Evolutionary conservation across 495 filamentous ascomycete genomes (phyloP).

Genomic region (Pseudevernia furfuracea): DNA sequence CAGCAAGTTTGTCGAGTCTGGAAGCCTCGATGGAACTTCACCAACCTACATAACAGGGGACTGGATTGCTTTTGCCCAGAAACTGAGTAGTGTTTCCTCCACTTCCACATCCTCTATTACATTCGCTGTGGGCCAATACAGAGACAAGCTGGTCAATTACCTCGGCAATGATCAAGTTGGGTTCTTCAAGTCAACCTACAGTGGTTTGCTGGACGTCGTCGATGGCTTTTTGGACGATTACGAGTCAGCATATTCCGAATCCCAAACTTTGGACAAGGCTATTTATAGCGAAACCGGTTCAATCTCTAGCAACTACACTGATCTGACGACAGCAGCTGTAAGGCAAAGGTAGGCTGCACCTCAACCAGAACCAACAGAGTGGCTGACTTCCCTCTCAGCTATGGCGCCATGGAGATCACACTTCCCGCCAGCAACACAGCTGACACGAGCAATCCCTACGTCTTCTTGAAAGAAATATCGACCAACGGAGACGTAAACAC

Average conservation of each 20-base stretch:
- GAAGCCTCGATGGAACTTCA: conserved; percentile 29
- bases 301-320: conserved; percentile 40
- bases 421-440: conserved; percentile 36
- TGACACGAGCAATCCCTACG: conserved; percentile 37
- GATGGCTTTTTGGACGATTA: conserved; percentile 42
- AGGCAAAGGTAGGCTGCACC: neutral
- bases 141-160: conserved; percentile 43
- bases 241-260: conserved; percentile 32
- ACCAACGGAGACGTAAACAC: conserved; percentile 49
- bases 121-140: conserved; percentile 43
- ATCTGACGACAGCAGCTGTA: conserved; percentile 27
- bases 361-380: neutral
- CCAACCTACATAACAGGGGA: conserved; percentile 30
- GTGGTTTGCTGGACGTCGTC: conserved; percentile 30
- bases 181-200: conserved; percentile 36
- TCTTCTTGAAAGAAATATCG: conserved; percentile 48
- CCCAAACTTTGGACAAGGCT: conserved; percentile 32
- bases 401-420: conserved; percentile 41
- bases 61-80: conserved; percentile 38
- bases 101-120: conserved; percentile 27
- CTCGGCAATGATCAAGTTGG: conserved; percentile 39
- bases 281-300: conserved; percentile 29
- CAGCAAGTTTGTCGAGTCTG: conserved; percentile 31
- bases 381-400: conserved; percentile 24
- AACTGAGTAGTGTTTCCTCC: conserved; percentile 33